Evolutionary conservation across 305 asterid genomes (phyloP).

Genomic region (Fraxinus floribunda): DNA sequence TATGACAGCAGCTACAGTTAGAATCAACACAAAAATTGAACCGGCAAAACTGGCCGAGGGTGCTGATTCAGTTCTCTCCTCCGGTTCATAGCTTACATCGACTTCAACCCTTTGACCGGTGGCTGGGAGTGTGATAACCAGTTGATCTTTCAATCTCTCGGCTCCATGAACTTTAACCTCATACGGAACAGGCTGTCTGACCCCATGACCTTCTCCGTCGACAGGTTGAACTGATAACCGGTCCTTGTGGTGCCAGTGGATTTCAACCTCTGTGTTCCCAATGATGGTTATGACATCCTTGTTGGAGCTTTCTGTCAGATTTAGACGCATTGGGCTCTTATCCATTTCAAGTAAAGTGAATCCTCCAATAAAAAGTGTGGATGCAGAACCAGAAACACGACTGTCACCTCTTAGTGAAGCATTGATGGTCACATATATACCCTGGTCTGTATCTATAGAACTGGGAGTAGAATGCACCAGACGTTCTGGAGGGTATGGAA

Average conservation of each 20-base stretch:
- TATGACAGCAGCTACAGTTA: conserved; percentile 26
- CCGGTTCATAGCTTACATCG: conserved; percentile 51
- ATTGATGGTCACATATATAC: conserved; percentile 46
- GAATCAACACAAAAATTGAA: conserved; percentile 31
- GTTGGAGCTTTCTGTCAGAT: conserved; percentile 47
- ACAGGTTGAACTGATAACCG: conserved; percentile 43
- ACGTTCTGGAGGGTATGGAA: conserved; percentile 73
- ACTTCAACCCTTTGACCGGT: conserved; percentile 73
- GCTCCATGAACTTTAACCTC: conserved; percentile 50
- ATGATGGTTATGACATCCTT: conserved; percentile 51
- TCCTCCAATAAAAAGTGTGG: conserved; percentile 78
- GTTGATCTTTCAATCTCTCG: conserved; percentile 46
- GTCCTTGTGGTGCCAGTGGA: conserved; percentile 59
- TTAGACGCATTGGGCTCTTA: conserved; percentile 45
- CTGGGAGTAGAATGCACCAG: conserved; percentile 43
- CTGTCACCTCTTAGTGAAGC: conserved; percentile 62
- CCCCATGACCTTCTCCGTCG: conserved; percentile 30
- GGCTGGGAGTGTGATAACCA: conserved; percentile 65
- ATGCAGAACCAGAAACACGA: conserved; percentile 63
- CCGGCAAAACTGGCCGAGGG: conserved; percentile 18
- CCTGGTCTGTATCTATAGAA: conserved; percentile 29
- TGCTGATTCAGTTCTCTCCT: conserved; percentile 28
- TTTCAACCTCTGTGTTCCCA: conserved; percentile 63
- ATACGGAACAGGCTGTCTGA: conserved; percentile 38
- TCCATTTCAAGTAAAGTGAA: conserved; percentile 57